Base-by-base conservation (phyloP, 192 early-diverging fungal species). In the Backusella luteola region DNA sequence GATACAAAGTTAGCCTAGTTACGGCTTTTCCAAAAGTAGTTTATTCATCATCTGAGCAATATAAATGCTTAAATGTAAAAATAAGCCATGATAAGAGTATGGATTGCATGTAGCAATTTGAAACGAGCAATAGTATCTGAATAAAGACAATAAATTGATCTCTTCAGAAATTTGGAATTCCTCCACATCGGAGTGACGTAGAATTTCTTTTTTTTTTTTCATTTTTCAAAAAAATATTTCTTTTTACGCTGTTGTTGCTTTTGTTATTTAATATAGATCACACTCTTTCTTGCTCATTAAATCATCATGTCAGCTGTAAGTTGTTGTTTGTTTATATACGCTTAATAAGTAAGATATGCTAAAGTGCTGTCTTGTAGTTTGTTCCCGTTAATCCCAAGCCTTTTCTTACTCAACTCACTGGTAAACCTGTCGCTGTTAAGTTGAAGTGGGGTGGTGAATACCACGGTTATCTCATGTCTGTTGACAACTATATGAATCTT, bases 371-470 rank as follows among this genome's bases (percentile, higher is more conserved):
- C 5, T 6, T 36, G 19, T 83, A 94, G 90, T 95, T 96, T 85
- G 89, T 89, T 56, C 96, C 96, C 26, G 95, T 99, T 66, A 99
- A 99, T 87, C 98, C 98, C 73, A 96, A 93, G 84, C 98, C 98
- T 11, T 99, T 97, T 83, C 89, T 99, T 39, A 93, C 93, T 71
- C 92, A 94, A 66, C 90, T 98, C 49, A 95, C 95, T 56, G 96
- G 97, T 44, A 95, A 97, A 83, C 89, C 96, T 21, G 91, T 98
- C 2, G 87, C 97, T 71, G 92, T 96, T 75, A 94, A 94, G 85
- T 85, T 99, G 81, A 99, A 99, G 87, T 99, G 98, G 98, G 97
- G 96, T 59, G 91, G 92, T 84, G 98, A 98, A 79, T 99, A 99
- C 91, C 96, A 96, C 80, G 98, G 96, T 6, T 87, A 89, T 74